These are phyloP conservation scores for Fusarium chaquense DNA, from an alignment of 2,329 filamentous ascomycete species.

Conservation along the genomic window DNA sequence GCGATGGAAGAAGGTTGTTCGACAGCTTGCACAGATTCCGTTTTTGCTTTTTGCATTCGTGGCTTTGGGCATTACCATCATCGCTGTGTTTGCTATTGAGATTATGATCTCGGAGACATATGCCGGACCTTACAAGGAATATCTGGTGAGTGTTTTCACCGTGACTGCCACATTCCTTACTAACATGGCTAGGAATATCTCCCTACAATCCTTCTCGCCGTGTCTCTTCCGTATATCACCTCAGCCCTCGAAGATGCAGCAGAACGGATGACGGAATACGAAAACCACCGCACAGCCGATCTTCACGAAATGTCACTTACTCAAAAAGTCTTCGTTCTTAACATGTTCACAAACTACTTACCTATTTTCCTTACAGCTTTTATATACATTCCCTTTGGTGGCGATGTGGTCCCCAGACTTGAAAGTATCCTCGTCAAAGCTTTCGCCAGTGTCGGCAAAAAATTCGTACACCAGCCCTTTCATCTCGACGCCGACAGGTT, in stretches of 20 bases:
- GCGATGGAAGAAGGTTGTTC: constrained; percentile 70
- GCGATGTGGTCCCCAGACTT: constrained; percentile 74
- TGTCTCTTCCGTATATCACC: constrained; percentile 73
- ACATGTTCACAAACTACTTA: constrained; percentile 84
- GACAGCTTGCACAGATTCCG: constrained; percentile 76
- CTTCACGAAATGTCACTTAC: constrained; percentile 76
- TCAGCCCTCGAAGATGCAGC: constrained; percentile 73
- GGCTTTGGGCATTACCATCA: constrained; percentile 74
- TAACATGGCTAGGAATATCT: constrained; percentile 70
- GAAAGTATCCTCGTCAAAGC: constrained; percentile 69
- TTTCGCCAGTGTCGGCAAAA: constrained; percentile 54
- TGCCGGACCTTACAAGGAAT: constrained; percentile 73
- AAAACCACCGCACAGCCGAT: constrained; percentile 80
- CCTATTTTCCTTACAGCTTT: constrained; percentile 82
- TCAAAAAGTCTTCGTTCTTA: constrained; percentile 80
- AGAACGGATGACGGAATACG: constrained; percentile 73
- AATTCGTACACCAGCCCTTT: constrained; percentile 69
- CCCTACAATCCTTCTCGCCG: constrained; percentile 77
- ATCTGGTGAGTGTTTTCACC: constrained; percentile 63
- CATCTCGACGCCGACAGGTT: constrained; percentile 74
- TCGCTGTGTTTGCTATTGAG: constrained; percentile 77
- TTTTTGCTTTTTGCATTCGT: constrained; percentile 71
- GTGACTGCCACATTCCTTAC: not conserved
- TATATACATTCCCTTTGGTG: constrained; percentile 81
- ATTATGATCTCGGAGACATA: constrained; percentile 82